These are phyloP conservation scores for Emergomyces pasteurianus DNA, from an alignment of 2,329 filamentous ascomycete species.

Conservation along the genomic window DNA sequence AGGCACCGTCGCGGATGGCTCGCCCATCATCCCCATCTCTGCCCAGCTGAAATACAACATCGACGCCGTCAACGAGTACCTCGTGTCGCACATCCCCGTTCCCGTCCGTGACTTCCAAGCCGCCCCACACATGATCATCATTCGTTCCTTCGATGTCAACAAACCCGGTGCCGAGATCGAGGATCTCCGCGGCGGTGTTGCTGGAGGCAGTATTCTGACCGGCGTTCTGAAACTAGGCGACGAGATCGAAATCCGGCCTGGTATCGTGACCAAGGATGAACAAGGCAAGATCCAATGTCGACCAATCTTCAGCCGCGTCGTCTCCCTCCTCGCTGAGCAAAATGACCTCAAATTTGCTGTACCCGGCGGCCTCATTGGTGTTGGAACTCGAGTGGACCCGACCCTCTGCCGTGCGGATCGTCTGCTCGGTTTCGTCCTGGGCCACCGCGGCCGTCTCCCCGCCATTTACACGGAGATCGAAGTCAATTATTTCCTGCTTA, in stretches of 20 bases:
- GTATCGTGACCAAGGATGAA: conserved; percentile 92
- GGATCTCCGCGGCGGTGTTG: conserved; percentile 95
- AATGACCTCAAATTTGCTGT: conserved; percentile 98
- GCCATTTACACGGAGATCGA: conserved; percentile 98
- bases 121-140: conserved; percentile 97
- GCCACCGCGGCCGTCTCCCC: conserved; percentile 82
- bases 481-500: conserved; percentile 98
- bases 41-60: conserved; percentile 99
- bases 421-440: conserved; percentile 94
- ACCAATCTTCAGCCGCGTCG: conserved; percentile 90
- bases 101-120: conserved; percentile 81
- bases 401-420: conserved; percentile 98
- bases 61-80: conserved; percentile 91
- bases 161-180: conserved; percentile 99
- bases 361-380: conserved; percentile 93
- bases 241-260: conserved; percentile 97
- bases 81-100: conserved; percentile 89
- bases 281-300: conserved; percentile 90
- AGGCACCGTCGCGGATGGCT: conserved; percentile 88
- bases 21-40: conserved; percentile 91
- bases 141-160: conserved; percentile 98
- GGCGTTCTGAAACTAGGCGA: conserved; percentile 95
- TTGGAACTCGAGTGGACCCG: conserved; percentile 92
- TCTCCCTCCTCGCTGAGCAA: conserved; percentile 91
- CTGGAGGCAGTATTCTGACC: conserved; percentile 90